Evolutionary conservation across 805 yeast species (phyloP), one percentile per base, ranked within the genome.

Genomic region (Grigorovia transvaalensis): DNA sequence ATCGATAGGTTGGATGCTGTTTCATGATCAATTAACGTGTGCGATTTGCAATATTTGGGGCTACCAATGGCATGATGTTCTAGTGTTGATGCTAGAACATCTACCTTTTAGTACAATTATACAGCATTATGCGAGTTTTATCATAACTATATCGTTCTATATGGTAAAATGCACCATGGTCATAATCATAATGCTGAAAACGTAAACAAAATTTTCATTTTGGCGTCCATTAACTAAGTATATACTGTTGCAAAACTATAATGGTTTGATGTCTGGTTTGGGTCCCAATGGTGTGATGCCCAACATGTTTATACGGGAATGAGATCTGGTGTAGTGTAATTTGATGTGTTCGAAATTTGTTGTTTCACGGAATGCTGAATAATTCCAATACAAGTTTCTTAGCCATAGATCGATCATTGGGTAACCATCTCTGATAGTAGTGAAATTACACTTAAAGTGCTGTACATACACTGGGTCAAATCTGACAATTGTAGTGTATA

Each of bases 401-500:
- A 90, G 68, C 95, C 96, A 91, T 54, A 79, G 72, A 69, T 88
- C 84, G 50, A 90, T 68, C 59, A 74, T 70, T 20, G 97, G 97
- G 66, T 80, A 91, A 56, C 88, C 86, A 45, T 62, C 67, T 64
- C 96, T 79, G 60, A 91, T 85, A 74, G 82, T 84, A 47, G 82
- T 82, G 55, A 88, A 68, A 68, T 91, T 91, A 68, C 96, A 87
- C 71, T 91, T 93, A 79, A 91, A 93, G 68, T 91, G 97, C 69
- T 90, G 96, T 50, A 85, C 91, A 64, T 91, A 91, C 20, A 89
- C 95, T 1, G 95, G 85, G 67, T 91, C 98, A 62, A 91, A 91
- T 61, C 99, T 80, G 45, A 88, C 75, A 53, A 91, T 82, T 2
- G 98, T 91, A 23, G 96, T 81, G 71, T 72, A 91, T 48, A 91